Percentiles rank a stretch among this genome's conserved stretches.
Evolutionary conservation across 257 asterid genomes (phyloP).

Genomic region (Capsicum pubescens): DNA sequence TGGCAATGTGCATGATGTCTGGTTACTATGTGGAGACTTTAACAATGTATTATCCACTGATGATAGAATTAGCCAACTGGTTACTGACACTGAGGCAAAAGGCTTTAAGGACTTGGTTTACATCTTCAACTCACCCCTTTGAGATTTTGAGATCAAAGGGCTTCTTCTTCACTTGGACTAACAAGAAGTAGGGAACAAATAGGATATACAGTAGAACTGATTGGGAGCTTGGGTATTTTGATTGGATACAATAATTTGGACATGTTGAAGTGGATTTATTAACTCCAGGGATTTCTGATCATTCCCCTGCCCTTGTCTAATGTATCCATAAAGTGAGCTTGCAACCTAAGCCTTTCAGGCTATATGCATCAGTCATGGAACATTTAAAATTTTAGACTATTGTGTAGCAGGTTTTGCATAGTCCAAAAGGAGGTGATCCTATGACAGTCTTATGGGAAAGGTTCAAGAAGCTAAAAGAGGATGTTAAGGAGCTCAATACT

Average conservation of each 20-base stretch:
- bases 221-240: neutral
- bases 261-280: too few species aligned
- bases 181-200: neutral
- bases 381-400: too few species aligned
- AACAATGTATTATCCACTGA: neutral
- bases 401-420: too few species aligned
- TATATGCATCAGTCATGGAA: too few species aligned
- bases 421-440: too few species aligned
- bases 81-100: neutral
- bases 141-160: neutral
- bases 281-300: too few species aligned
- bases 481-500: too few species aligned
- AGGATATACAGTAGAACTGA: neutral
- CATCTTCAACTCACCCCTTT: neutral
- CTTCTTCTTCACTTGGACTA: neutral
- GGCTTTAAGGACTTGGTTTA: neutral
- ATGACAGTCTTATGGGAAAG: too few species aligned
- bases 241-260: too few species aligned
- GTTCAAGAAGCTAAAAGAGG: too few species aligned
- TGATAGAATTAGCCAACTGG: neutral
- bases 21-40: neutral
- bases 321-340: neutral
- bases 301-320: too few species aligned
- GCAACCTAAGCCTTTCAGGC: neutral
- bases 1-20: neutral